A percentile compares a stretch with the other conserved stretches of the same genome.
phyloP scores from a whole-genome alignment of 2,329 filamentous ascomycete genomes.

The Aspergillus sp. region DNA sequence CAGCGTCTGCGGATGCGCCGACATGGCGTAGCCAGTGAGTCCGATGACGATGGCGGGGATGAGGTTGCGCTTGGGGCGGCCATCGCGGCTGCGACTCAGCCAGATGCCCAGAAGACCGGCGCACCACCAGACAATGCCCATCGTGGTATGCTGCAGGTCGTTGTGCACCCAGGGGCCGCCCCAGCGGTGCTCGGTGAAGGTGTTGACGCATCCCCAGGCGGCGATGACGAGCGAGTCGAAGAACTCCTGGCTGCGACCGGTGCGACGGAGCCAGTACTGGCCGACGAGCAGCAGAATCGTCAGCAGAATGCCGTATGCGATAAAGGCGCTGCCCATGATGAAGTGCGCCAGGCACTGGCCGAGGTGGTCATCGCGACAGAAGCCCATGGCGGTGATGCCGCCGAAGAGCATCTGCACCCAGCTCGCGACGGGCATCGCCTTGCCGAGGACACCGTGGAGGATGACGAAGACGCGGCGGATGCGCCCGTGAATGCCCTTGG shows the following conservation, averaged over 20 bases:
- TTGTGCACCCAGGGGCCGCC: constrained; percentile 84
- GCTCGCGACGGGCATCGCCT: constrained; percentile 76
- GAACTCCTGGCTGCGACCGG: constrained; percentile 90
- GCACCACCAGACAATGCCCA: constrained; percentile 99
- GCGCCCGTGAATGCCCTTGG: constrained; percentile 75
- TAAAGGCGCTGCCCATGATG: constrained; percentile 97
- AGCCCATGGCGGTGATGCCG: constrained; percentile 86
- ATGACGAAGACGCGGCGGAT: constrained; percentile 71
- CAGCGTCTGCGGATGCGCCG: constrained; percentile 79
- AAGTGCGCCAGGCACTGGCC: constrained; percentile 95
- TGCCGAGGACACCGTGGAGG: constrained; percentile 78
- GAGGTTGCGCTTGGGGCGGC: constrained; percentile 85
- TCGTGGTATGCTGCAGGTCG: constrained; percentile 96
- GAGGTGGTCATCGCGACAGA: constrained; percentile 86
- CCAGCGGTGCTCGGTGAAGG: constrained; percentile 97
- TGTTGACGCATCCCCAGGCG: constrained; percentile 95
- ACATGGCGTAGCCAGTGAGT: constrained; percentile 95
- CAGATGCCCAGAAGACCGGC: constrained; percentile 88
- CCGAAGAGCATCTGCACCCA: constrained; percentile 98
- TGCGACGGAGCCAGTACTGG: constrained; percentile 78
- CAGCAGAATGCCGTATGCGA: constrained; percentile 85
- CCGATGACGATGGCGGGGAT: constrained; percentile 88
- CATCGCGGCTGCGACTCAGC: constrained; percentile 80
- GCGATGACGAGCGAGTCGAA: constrained; percentile 91
- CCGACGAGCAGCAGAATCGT: constrained; percentile 84